Base-by-base conservation (phyloP, 1,284 basidiomycete species). In the Ustilago vetiveriae region DNA sequence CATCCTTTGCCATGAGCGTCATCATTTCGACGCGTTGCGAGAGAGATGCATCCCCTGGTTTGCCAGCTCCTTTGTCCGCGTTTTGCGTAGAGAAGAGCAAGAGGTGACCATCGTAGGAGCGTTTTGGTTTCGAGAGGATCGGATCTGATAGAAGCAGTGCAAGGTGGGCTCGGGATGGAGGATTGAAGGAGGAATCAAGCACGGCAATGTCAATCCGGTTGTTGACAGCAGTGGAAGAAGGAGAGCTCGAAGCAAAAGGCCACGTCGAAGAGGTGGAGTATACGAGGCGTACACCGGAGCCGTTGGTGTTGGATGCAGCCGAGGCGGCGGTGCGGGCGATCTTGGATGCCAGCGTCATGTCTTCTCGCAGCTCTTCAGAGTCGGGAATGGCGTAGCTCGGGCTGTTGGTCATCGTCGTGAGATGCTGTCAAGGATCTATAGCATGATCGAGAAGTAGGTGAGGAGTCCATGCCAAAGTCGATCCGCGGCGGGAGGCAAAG, bases 131-230 rank as follows among this genome's bases (percentile, higher is more conserved):
- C 24, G 47, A 62, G 24, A 52, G 73, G 1, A 85, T 85, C 21
- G 82, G 82, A 2, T 62, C 76, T 4, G 85, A 84, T 53, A 85
- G 86, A 17, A 88, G 88, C 40, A 97, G 88, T 0, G 90, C 89
- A 52, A 90, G 86, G 79, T 98, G 94, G 0, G 95, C 93, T 11
- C 86, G 82, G 0, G 92, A 93, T 0, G 95, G 95, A 2, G 95
- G 94, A 76, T 98, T 97, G 84, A 94, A 98, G 1, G 92, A 94
- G 0, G 92, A 90, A 78, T 98, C 94, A 30, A 98, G 86, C 17
- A 96, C 86, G 3, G 84, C 81, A 32, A 87, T 83, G 47, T 77
- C 67, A 6, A 55, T 45, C 7, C 23, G 22, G 21, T 23, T 43
- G 42, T n/a, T n/a, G n/a, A n/a, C n/a, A n/a, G n/a, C n/a, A n/a